Evolutionary conservation across 225 moss, liverwort and hornwort species (phyloP), one percentile per base, ranked within the genome.

Genomic region (Climacium dendroides): DNA sequence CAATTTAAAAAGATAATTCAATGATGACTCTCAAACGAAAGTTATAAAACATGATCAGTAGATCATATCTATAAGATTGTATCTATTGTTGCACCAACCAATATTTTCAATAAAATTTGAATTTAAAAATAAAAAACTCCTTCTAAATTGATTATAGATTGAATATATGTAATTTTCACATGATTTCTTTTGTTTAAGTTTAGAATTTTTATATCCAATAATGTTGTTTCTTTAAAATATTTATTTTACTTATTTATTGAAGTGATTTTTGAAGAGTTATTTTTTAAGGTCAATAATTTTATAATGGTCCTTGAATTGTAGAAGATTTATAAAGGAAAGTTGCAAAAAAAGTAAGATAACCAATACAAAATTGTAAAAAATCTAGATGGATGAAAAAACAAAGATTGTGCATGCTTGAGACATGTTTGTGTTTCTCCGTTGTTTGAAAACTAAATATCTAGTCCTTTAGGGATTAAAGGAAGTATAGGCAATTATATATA

Each of bases 371-470:
- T 5, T 10, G 2, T 32, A 10, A 18, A 20, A 20, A n/a, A 19
- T 11, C 7, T 20, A n/a, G 20, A 20, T n/a, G n/a, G 16, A n/a
- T 66, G 10, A n/a, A 66, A 19, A 34, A 63, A 34, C 18, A 1
- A 63, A 63, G 17, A 63, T 32, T 32, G 8, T 32, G 2, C 1
- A 0, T 30, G 16, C 30, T 62, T 62, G 17, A 63, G 5, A 63
- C 34, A 65, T 19, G 6, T 35, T 64, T n/a, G 64, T 9, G 5
- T 64, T 64, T 5, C 5, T 19, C 0, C 9, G 0, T 65, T 65
- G 19, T 35, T 19, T 6, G 22, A 66, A 12, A n/a, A 37, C 1
- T 37, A 0, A 66, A 37, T 0, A 1, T n/a, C 0, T n/a, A 4
- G 6, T n/a, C 22, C n/a, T n/a, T 22, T n/a, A 12, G 10, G 6